Percentiles rank a stretch among this genome's conserved stretches.
Conservation (phyloP, 805 yeast genomes). For the Komagataella populi region DNA sequence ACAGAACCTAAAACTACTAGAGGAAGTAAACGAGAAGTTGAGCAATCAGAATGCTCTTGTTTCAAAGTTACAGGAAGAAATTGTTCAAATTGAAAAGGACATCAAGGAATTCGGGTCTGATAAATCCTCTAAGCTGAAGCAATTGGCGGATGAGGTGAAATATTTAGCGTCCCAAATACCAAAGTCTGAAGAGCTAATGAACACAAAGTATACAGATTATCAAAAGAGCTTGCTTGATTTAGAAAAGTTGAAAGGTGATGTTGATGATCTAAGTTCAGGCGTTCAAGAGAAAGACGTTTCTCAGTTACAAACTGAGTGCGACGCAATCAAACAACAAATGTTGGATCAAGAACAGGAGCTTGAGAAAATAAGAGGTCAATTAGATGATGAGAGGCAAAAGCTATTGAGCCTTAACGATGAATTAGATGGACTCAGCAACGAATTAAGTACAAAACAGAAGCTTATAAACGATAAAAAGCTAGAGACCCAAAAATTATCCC, state of each 20-base stretch:
- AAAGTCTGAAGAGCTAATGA: constrained; percentile 24
- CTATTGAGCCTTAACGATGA: constrained; percentile 68
- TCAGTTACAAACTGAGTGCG: constrained; percentile 16
- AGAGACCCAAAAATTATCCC: constrained; percentile 36
- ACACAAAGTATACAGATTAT: constrained; percentile 33
- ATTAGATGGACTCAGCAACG: constrained; percentile 39
- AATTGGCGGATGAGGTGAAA: constrained; percentile 40
- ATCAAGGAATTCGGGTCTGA: constrained; percentile 70
- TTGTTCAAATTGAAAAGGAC: constrained; percentile 50
- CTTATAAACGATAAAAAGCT: constrained; percentile 32
- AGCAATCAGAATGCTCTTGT: constrained; percentile 19
- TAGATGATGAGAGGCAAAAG: constrained; percentile 43
- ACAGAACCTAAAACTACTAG: constrained; percentile 30
- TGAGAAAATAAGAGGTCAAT: constrained; percentile 16
- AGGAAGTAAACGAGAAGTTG: constrained; percentile 23
- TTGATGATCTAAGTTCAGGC: constrained; percentile 28
- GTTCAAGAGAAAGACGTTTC: constrained; percentile 21
- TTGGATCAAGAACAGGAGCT: constrained; percentile 2
- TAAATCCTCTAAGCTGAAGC: constrained; percentile 67
- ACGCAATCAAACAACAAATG: constrained; percentile 5
- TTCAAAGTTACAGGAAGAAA: constrained; percentile 24
- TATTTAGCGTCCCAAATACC: constrained; percentile 22
- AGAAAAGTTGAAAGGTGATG: constrained; percentile 54
- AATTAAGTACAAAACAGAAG: constrained; percentile 30
- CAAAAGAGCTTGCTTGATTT: constrained; percentile 56